Conservation (phyloP, 768 basidiomycete species). For the Pisolithus albus region DNA sequence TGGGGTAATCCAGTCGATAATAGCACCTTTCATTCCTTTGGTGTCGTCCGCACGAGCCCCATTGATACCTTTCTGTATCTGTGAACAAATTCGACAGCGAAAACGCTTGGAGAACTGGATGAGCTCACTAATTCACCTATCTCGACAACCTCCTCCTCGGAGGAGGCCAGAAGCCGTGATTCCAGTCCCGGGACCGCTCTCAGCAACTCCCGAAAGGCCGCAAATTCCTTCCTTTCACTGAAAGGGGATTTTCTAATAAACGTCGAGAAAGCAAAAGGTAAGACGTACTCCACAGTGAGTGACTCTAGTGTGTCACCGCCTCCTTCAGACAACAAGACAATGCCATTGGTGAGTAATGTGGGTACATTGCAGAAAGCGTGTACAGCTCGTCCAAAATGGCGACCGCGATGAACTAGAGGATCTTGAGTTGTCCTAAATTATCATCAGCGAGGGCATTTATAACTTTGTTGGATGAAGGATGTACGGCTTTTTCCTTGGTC, state of each 20-base stretch:
- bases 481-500: too few relatives aligned
- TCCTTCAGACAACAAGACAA: neutral
- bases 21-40: neutral
- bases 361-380: conserved; percentile 18
- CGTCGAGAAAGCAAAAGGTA: too few relatives aligned
- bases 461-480: too few relatives aligned
- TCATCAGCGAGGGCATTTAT: too few relatives aligned
- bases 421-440: neutral
- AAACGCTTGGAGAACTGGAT: too few relatives aligned
- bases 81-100: neutral
- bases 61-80: conserved; percentile 22
- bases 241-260: neutral
- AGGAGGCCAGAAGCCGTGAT: conserved; percentile 6
- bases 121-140: conserved; percentile 14
- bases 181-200: conserved; percentile 10
- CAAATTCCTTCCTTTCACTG: neutral
- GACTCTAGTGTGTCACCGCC: too few relatives aligned
- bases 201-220: conserved; percentile 10
- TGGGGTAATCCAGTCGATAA: conserved; percentile 22
- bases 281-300: too few relatives aligned
- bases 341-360: conserved; percentile 10
- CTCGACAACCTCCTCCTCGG: conserved; percentile 8
- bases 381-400: conserved; percentile 15
- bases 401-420: conserved; percentile 16
- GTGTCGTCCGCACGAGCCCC: conserved; percentile 13